These are phyloP conservation scores for Truncatella angustata DNA, from an alignment of 2,329 filamentous ascomycete species.

Conservation along the genomic window DNA sequence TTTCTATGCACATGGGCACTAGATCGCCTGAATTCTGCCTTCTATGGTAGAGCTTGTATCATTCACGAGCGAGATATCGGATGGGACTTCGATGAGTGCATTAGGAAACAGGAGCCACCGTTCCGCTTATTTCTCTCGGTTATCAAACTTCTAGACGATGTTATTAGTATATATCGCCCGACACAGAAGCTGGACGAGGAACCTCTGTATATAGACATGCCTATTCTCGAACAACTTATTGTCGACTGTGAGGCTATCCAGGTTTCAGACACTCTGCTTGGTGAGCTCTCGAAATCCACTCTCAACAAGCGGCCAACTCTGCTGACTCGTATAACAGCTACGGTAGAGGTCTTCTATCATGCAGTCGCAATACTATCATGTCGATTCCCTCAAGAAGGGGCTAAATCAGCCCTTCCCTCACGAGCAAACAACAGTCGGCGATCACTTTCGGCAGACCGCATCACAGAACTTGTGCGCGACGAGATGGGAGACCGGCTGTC, in stretches of 20 bases:
- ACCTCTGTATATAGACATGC: conserved; percentile 49
- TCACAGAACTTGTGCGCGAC: conserved; percentile 51
- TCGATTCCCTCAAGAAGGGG: conserved; percentile 40
- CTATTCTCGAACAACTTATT: conserved; percentile 57
- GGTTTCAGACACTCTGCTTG: conserved; percentile 47
- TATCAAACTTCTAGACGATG: conserved; percentile 53
- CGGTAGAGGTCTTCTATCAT: conserved; percentile 63
- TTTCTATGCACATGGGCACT: conserved; percentile 62
- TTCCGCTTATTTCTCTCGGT: conserved; percentile 58
- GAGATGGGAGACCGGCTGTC: conserved; percentile 45
- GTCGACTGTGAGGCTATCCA: conserved; percentile 51
- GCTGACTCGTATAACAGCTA: conserved; percentile 40
- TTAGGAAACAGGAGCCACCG: conserved; percentile 48
- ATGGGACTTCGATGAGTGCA: conserved; percentile 49
- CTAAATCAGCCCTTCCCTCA: conserved; percentile 37
- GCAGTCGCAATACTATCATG: conserved; percentile 63
- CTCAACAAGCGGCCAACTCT: no score
- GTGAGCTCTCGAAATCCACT: no score
- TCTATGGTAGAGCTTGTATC: conserved; percentile 58
- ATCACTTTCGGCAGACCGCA: conserved; percentile 56
- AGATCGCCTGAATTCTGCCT: conserved; percentile 57
- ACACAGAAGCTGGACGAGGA: conserved; percentile 45
- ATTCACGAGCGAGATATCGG: conserved; percentile 62
- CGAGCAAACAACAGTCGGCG: conserved; percentile 54
- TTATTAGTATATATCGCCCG: conserved; percentile 61